Evolutionary conservation across 805 yeast genomes (phyloP), one percentile per base, ranked within the genome.

Genomic region (Yamadazyma akitaensis): DNA sequence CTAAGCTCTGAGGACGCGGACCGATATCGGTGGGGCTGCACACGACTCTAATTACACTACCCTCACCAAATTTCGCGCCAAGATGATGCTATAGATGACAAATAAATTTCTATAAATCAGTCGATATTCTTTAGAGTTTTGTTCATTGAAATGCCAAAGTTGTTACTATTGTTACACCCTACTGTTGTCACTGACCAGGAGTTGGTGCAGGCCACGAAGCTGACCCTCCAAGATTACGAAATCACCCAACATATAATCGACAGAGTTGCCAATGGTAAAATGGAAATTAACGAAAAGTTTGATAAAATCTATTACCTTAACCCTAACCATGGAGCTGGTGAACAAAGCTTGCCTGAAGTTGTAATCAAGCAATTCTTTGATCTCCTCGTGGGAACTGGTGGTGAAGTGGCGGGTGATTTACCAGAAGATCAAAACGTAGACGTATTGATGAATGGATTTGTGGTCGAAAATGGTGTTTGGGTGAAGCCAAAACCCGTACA

Each of bases 401-500:
- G 88, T 19, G 62, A 48, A 31, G 63, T 83, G 26, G 61, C 62
- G 35, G 89, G 89, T 8, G 73, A 77, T 49, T 68, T 80, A 47
- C 82, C 83, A 3, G 53, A 54, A 6, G 76, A 72, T 50, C 81
- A 69, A 51, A 70, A 68, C 40, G 61, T 88, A 44, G 85, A 83
- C 55, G 91, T 82, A 21, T 69, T 86, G 43, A 73, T 83, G 72
- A 73, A 76, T 28, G 92, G 91, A 0, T 84, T 86, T 51, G 65
- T 79, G n/a, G 66, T 73, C 5, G 73, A 68, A 21, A 65, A 72
- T 21, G 54, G 51, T 7, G 57, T 56, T 36, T 86, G 91, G 90
- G 54, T 68, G 11, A 82, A 77, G 59, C 85, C 86, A 5, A 68
- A 64, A 24, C 62, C 67, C 2, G 61, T 53, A 3, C 61, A 60